Conservation (phyloP, 2,329 filamentous ascomycete species). For the Elsinoe fawcettii region DNA sequence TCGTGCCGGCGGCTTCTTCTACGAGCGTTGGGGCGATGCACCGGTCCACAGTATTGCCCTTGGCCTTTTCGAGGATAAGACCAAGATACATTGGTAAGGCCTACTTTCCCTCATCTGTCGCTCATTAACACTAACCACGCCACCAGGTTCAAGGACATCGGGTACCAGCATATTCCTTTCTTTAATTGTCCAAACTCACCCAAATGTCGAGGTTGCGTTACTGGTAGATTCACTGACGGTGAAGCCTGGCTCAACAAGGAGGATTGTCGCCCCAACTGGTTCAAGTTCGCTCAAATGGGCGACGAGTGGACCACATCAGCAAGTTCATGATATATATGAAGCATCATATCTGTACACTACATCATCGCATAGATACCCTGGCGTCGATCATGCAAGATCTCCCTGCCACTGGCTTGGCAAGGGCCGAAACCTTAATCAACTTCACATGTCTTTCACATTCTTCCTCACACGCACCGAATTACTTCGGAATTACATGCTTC, state of each 20-base stretch:
- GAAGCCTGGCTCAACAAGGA: conserved; percentile 78
- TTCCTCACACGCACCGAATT: neutral
- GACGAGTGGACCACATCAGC: conserved; percentile 31
- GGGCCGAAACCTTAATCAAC: neutral
- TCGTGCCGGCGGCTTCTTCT: conserved; percentile 92
- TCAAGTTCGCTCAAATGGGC: conserved; percentile 83
- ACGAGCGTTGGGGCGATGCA: conserved; percentile 96
- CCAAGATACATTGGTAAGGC: conserved; percentile 82
- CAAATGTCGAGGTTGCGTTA: conserved; percentile 82
- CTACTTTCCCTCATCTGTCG: neutral
- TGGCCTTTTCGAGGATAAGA: conserved; percentile 83
- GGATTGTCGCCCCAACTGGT: conserved; percentile 94
- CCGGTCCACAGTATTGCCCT: conserved; percentile 92
- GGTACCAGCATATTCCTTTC: conserved; percentile 96
- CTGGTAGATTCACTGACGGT: conserved; percentile 82
- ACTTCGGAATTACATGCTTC: neutral
- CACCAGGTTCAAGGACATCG: conserved; percentile 92
- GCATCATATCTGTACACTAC: conserved; percentile 9
- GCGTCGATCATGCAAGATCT: conserved; percentile 4
- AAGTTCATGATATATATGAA: conserved; percentile 11
- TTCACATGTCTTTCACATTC: neutral
- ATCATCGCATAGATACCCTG: conserved; percentile 13
- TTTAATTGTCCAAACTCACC: conserved; percentile 97
- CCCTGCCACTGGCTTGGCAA: conserved; percentile 11
- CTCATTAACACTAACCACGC: conserved; percentile 14